These are phyloP conservation scores for Allomyces macrogynus DNA, from an alignment of 192 early-diverging fungal genomes.

Conservation along the genomic window DNA sequence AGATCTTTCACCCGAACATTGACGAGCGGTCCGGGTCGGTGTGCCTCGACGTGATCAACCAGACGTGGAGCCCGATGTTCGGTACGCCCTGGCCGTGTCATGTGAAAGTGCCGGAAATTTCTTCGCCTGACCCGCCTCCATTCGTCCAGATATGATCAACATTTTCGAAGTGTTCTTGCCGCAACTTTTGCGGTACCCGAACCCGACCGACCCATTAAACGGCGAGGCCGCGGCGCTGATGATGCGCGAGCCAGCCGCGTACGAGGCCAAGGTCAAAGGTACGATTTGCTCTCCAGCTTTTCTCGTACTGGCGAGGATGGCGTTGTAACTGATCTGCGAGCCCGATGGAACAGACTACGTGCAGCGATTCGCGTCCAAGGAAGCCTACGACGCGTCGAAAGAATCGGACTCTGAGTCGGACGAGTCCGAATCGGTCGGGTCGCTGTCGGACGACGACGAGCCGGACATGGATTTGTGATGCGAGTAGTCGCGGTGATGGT, in stretches of 20 bases:
- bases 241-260: slow-evolving; percentile 77
- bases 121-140: not conserved
- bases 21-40: slow-evolving; percentile 96
- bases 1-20: slow-evolving; percentile 98
- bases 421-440: slow-evolving; percentile 64
- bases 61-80: slow-evolving; percentile 99
- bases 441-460: slow-evolving; percentile 31
- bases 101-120: too few species aligned
- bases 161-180: slow-evolving; percentile 98
- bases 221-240: slow-evolving; percentile 94
- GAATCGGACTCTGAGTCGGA: slow-evolving; percentile 41
- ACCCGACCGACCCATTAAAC: slow-evolving; percentile 97
- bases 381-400: slow-evolving; percentile 59
- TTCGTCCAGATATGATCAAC: slow-evolving; percentile 81
- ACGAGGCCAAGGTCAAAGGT: slow-evolving; percentile 88
- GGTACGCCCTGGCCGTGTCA: too few species aligned
- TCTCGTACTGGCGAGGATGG: too few species aligned
- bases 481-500: too few species aligned
- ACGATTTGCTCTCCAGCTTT: not conserved
- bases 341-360: slow-evolving; percentile 61
- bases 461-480: slow-evolving; percentile 63
- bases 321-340: too few species aligned
- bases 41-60: slow-evolving; percentile 98
- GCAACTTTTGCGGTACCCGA: slow-evolving; percentile 91
- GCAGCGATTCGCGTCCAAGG: slow-evolving; percentile 55